Conservation (phyloP, 2,329 filamentous ascomycete species). For the Cordyceps fumosorosea region DNA sequence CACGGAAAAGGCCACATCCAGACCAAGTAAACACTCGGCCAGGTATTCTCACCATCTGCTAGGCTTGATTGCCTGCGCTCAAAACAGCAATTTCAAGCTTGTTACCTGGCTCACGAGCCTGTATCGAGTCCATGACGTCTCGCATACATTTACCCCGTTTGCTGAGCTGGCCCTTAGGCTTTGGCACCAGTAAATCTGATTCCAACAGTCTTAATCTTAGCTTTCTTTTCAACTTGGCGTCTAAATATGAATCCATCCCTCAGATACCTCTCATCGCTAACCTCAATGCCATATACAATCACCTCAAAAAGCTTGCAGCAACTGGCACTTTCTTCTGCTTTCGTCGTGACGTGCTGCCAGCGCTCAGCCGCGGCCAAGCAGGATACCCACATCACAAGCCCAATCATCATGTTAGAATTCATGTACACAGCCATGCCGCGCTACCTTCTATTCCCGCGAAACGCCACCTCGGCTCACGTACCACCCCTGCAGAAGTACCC, state of each 20-base stretch:
- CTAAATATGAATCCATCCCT: too few species aligned
- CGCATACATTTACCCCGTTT: too few species aligned
- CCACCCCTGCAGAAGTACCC: constrained; percentile 4
- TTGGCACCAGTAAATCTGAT: too few species aligned
- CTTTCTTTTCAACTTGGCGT: too few species aligned
- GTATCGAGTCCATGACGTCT: neutral
- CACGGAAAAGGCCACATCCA: neutral
- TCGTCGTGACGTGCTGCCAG: neutral
- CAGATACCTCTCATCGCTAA: too few species aligned
- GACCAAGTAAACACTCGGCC: constrained; percentile 5
- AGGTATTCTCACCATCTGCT: neutral
- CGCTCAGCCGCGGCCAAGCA: constrained; percentile 2
- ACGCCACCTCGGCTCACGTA: neutral
- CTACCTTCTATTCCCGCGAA: too few species aligned
- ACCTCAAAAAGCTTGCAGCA: neutral
- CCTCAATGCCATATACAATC: too few species aligned
- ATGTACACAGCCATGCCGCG: neutral
- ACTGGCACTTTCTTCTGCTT: neutral
- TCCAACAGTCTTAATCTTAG: too few species aligned
- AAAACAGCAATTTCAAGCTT: neutral
- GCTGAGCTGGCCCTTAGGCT: too few species aligned
- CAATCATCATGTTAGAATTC: neutral
- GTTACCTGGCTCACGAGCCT: neutral
- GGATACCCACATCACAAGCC: constrained; percentile 11
- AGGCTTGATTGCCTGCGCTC: neutral